phyloP scores from a whole-genome alignment of 768 basidiomycete species.

The Hygrophorus russula region DNA sequence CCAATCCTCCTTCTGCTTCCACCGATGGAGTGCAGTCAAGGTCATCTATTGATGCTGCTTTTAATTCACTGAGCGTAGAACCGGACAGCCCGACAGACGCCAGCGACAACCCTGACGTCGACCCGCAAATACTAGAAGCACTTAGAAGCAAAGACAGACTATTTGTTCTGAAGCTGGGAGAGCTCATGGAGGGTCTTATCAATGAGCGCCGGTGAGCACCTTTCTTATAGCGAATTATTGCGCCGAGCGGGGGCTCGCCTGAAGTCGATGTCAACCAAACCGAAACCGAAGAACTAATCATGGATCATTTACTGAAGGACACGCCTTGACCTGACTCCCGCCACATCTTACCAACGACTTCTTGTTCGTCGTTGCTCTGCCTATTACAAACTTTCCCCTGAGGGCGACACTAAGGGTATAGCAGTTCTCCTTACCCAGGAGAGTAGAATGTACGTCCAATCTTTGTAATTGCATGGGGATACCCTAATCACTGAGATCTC shows the following conservation, averaged over 20 bases:
- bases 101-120: constrained; percentile 30
- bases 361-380: constrained; percentile 79
- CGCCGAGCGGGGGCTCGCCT: background rate
- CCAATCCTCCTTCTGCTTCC: too few species aligned
- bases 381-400: constrained; percentile 67
- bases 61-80: constrained; percentile 14
- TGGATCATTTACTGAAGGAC: constrained; percentile 26
- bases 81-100: constrained; percentile 11
- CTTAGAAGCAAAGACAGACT: constrained; percentile 81
- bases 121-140: constrained; percentile 76
- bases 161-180: constrained; percentile 82
- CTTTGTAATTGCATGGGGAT: too few species aligned
- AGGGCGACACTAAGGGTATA: constrained; percentile 64
- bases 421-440: constrained; percentile 45
- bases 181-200: constrained; percentile 74
- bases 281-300: constrained; percentile 12
- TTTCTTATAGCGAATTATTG: constrained; percentile 3
- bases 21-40: too few species aligned
- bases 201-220: constrained; percentile 55
- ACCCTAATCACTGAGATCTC: constrained; percentile 7
- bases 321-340: constrained; percentile 55
- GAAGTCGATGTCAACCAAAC: background rate
- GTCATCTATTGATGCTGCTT: too few species aligned
- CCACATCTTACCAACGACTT: constrained; percentile 75
- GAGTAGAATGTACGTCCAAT: constrained; percentile 58